phyloP scores from a whole-genome alignment of 345 rosid genomes.

The Tarenaya hassleriana region DNA sequence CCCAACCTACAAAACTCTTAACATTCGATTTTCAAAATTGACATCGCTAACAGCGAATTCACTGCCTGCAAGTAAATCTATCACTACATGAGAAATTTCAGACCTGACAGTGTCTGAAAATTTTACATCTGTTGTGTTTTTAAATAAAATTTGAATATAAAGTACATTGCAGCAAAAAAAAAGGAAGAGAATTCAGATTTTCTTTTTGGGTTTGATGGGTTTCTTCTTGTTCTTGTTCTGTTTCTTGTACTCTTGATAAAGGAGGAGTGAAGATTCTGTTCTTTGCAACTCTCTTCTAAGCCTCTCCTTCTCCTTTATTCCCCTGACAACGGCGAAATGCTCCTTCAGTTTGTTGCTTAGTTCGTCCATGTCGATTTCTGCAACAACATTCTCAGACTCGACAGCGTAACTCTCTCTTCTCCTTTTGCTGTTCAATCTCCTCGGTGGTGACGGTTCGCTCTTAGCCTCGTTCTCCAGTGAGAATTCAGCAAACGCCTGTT shows the following conservation, averaged over 20 bases:
- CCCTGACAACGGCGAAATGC: slow-evolving; percentile 46
- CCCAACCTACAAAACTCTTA: too few relatives aligned
- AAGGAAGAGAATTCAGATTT: slow-evolving; percentile 2
- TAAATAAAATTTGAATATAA: too few relatives aligned
- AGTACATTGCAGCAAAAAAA: too few relatives aligned
- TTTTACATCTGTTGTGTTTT: too few relatives aligned
- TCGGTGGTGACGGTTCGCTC: slow-evolving; percentile 19
- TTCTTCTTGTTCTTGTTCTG: slow-evolving; percentile 34
- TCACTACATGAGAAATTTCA: too few relatives aligned
- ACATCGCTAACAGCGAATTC: too few relatives aligned
- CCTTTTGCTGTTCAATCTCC: slow-evolving; percentile 48
- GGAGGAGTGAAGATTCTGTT: slow-evolving; percentile 25
- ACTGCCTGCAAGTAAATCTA: too few relatives aligned
- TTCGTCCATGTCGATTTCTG: slow-evolving; percentile 37
- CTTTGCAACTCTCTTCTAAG: slow-evolving; percentile 39
- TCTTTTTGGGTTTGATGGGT: slow-evolving; percentile 26
- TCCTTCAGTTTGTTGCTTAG: slow-evolving; percentile 43
- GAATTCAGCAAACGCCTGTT: slow-evolving; percentile 61
- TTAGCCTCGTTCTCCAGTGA: slow-evolving; percentile 40
- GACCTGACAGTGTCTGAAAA: too few relatives aligned
- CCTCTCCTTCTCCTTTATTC: slow-evolving; percentile 57
- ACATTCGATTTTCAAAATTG: too few relatives aligned
- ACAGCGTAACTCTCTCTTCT: slow-evolving; percentile 33
- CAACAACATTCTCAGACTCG: slow-evolving; percentile 3
- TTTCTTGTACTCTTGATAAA: slow-evolving; percentile 47